Conservation (phyloP, 1,139 yeast species). For the Debaryomyces psychrophilus region DNA sequence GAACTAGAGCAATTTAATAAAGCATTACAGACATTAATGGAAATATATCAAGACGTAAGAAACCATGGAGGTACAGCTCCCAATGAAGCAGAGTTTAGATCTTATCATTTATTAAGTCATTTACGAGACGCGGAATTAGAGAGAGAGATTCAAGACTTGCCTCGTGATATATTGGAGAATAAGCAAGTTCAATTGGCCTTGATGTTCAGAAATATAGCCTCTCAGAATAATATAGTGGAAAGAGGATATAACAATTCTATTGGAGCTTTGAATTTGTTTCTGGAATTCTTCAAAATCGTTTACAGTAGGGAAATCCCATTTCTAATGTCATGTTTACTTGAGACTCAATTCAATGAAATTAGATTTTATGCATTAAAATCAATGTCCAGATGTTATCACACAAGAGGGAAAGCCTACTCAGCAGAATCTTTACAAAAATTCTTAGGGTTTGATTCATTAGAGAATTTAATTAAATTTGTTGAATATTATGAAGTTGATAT, state of each 20-base stretch:
- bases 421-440: slow-evolving; percentile 48
- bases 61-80: slow-evolving; percentile 70
- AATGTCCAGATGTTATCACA: slow-evolving; percentile 69
- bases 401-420: slow-evolving; percentile 68
- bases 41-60: slow-evolving; percentile 82
- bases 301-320: slow-evolving; percentile 60
- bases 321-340: slow-evolving; percentile 73
- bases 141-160: slow-evolving; percentile 71
- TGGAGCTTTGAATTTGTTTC: slow-evolving; percentile 65
- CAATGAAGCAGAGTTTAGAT: slow-evolving; percentile 91
- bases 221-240: slow-evolving; percentile 65
- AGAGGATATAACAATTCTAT: slow-evolving; percentile 59
- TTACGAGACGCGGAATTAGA: slow-evolving; percentile 85
- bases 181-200: slow-evolving; percentile 71
- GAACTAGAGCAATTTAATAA: slow-evolving; percentile 94
- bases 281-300: slow-evolving; percentile 63
- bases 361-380: slow-evolving; percentile 75
- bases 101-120: slow-evolving; percentile 81
- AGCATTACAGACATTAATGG: slow-evolving; percentile 84
- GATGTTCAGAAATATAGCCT: slow-evolving; percentile 62
- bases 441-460: slow-evolving; percentile 67
- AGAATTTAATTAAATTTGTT: slow-evolving; percentile 60
- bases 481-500: slow-evolving; percentile 65
- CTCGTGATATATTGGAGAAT: slow-evolving; percentile 56
- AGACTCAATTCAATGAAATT: slow-evolving; percentile 78